phyloP scores from a whole-genome alignment of 1,284 basidiomycete species.

The Waitea zeae region DNA sequence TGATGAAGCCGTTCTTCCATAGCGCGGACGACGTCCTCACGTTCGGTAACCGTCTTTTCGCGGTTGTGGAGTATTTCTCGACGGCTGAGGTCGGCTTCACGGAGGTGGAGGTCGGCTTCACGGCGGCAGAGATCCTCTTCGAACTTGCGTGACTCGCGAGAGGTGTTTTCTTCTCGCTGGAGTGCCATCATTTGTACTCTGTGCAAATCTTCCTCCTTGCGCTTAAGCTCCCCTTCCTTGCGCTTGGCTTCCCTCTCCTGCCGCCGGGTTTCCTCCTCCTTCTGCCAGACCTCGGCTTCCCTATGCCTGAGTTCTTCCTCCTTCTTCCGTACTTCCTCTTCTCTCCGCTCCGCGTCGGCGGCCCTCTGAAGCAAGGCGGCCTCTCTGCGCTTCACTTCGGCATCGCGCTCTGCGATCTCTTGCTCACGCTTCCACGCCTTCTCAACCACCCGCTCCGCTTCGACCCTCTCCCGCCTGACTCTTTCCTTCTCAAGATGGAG shows the following conservation, averaged over 20 bases:
- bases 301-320: slow-evolving; percentile 13
- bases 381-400: slow-evolving; percentile 7
- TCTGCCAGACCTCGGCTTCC: slow-evolving; percentile 13
- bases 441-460: slow-evolving; percentile 6
- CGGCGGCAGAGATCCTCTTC: not conserved
- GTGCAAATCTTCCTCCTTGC: slow-evolving; percentile 9
- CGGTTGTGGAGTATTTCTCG: slow-evolving; percentile 1
- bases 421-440: slow-evolving; percentile 7
- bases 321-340: slow-evolving; percentile 12
- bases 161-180: not conserved
- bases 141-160: too few species aligned
- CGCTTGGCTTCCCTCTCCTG: slow-evolving; percentile 12
- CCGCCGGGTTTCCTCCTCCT: slow-evolving; percentile 14
- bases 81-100: not conserved
- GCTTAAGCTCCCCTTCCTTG: slow-evolving; percentile 8
- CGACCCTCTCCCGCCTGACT: slow-evolving; percentile 4
- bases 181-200: not conserved
- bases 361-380: slow-evolving; percentile 10
- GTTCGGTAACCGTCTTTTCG: not conserved
- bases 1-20: not conserved
- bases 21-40: not conserved
- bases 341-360: slow-evolving; percentile 9
- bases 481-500: slow-evolving; percentile 5
- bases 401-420: slow-evolving; percentile 7
- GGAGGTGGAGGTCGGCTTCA: not conserved